Percentiles rank a stretch among this genome's conserved stretches.
These are phyloP conservation scores for Sphagnurus paluster DNA, from an alignment of 1,284 basidiomycete species.

Conservation along the genomic window DNA sequence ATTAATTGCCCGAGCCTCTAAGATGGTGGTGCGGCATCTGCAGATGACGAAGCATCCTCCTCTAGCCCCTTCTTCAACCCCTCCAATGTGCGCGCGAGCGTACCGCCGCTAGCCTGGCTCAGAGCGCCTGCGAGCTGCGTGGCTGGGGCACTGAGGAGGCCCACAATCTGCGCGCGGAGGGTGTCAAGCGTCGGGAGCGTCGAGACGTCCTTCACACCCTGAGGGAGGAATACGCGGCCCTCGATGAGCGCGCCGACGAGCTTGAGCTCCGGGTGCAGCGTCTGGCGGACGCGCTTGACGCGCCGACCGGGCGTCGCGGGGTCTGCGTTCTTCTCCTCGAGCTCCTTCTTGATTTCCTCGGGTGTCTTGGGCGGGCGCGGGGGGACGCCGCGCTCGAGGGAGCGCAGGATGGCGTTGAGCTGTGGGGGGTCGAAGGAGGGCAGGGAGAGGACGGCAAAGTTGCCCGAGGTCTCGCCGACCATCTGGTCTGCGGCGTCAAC, in stretches of 20 bases:
- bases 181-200: conserved; percentile 71
- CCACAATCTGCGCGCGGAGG: conserved; percentile 73
- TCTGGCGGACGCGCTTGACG: conserved; percentile 54
- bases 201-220: conserved; percentile 59
- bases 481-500: conserved; percentile 47
- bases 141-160: conserved; percentile 70
- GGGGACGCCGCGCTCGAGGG: conserved; percentile 69
- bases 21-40: conserved; percentile 13
- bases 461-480: conserved; percentile 54
- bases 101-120: conserved; percentile 72
- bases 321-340: conserved; percentile 58
- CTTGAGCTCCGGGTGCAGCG: conserved; percentile 59
- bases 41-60: conserved; percentile 35
- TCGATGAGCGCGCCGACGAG: conserved; percentile 79
- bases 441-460: conserved; percentile 66
- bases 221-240: conserved; percentile 61
- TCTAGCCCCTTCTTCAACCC: conserved; percentile 76
- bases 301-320: conserved; percentile 66
- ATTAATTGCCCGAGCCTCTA: conserved; percentile 13
- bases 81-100: conserved; percentile 72
- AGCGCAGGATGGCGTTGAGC: conserved; percentile 62
- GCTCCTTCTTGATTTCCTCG: conserved; percentile 48
- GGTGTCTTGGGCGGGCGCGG: conserved; percentile 51
- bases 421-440: conserved; percentile 71
- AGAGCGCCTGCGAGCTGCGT: conserved; percentile 69